Conservation (phyloP, 208 protist genomes). For the Wallacemonas rigidus region DNA sequence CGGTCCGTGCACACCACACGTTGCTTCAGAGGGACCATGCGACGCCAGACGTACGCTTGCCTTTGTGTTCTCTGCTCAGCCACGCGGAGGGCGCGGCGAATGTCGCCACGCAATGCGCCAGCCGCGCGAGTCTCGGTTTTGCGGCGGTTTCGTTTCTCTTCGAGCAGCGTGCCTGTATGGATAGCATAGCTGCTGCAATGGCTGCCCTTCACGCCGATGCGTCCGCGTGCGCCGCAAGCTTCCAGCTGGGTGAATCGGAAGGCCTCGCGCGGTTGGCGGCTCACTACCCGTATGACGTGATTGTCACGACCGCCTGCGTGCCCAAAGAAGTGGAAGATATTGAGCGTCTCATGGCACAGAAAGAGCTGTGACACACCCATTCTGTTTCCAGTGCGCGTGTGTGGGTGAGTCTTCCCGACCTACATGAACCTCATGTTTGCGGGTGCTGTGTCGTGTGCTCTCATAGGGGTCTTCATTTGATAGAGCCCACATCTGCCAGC, state of each 20-base stretch:
- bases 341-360: conserved; percentile 3
- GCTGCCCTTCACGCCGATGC: conserved; percentile 22
- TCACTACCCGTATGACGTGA: conserved; percentile 54
- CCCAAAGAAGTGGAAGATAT: conserved; percentile 49
- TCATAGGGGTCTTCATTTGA: too few species aligned
- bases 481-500: too few species aligned
- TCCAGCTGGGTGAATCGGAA: not conserved
- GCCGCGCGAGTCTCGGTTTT: not conserved
- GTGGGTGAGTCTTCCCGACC: too few species aligned
- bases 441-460: too few species aligned
- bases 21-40: conserved; percentile 3
- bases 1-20: conserved; percentile 1
- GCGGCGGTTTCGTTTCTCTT: conserved; percentile 40
- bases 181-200: conserved; percentile 25
- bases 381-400: too few species aligned
- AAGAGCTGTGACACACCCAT: too few species aligned
- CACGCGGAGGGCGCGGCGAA: not conserved
- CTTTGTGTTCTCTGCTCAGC: conserved; percentile 23
- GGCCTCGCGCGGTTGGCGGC: not conserved
- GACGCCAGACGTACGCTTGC: not conserved
- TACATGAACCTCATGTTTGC: too few species aligned
- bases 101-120: not conserved
- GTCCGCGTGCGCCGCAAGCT: not conserved
- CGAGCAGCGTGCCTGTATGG: conserved; percentile 38
- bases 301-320: conserved; percentile 49